These are phyloP conservation scores for Pseudozyma hubeiensis DNA, from an alignment of 1,284 basidiomycete species.

Conservation along the genomic window DNA sequence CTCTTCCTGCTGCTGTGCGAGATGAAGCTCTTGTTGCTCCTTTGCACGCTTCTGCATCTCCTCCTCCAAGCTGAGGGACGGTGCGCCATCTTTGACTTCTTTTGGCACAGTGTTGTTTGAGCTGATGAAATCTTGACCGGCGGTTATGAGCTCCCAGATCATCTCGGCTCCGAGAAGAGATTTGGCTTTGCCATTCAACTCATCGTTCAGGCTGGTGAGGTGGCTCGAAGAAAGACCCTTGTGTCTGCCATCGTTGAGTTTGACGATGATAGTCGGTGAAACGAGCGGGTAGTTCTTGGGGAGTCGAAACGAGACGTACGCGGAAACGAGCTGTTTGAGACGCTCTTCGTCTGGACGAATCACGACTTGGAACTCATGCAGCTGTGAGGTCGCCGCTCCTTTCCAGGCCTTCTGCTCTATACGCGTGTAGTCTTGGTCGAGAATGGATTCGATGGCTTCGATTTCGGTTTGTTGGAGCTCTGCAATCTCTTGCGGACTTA, in stretches of 20 bases:
- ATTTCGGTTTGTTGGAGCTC: slow-evolving; percentile 62
- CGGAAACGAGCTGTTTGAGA: slow-evolving; percentile 52
- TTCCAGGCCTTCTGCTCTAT: slow-evolving; percentile 56
- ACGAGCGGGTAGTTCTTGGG: slow-evolving; percentile 63
- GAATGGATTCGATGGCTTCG: slow-evolving; percentile 61
- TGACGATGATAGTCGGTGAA: slow-evolving; percentile 51
- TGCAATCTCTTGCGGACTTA: slow-evolving; percentile 49
- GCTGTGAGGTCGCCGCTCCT: slow-evolving; percentile 36
- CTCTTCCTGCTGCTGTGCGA: slow-evolving; percentile 42
- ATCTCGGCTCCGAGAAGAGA: slow-evolving; percentile 65
- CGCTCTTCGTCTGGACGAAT: slow-evolving; percentile 59
- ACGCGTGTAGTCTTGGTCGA: slow-evolving; percentile 56
- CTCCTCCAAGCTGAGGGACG: slow-evolving; percentile 61
- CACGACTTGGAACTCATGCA: slow-evolving; percentile 56
- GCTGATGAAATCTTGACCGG: slow-evolving; percentile 63
- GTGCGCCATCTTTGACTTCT: slow-evolving; percentile 38
- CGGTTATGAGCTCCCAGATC: slow-evolving; percentile 67
- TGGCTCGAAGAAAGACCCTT: slow-evolving; percentile 46
- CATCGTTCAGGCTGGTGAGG: slow-evolving; percentile 38
- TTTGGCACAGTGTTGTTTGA: slow-evolving; percentile 44
- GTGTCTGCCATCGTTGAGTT: slow-evolving; percentile 44
- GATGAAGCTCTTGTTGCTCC: slow-evolving; percentile 49
- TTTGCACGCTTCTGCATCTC: slow-evolving; percentile 59
- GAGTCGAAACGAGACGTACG: slow-evolving; percentile 52
- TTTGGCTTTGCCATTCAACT: slow-evolving; percentile 53